A percentile compares a stretch with the other conserved stretches of the same genome.
These are phyloP conservation scores for Plasmodium vivax DNA, from an alignment of 169 alveolate species.

Conservation along the genomic window DNA sequence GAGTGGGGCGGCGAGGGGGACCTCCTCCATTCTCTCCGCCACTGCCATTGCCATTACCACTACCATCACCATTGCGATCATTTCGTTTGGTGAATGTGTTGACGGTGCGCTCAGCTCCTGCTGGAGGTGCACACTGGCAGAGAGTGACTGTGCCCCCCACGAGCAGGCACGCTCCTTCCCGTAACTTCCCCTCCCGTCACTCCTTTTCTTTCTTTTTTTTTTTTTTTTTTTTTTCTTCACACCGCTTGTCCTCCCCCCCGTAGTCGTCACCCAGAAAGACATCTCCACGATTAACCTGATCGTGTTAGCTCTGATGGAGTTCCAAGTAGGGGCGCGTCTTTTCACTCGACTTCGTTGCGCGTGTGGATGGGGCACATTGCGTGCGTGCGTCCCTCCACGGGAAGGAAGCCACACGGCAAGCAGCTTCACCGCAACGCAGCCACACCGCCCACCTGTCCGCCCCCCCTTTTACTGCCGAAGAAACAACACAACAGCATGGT, in stretches of 20 bases:
- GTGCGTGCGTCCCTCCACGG: background rate
- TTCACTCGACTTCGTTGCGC: background rate
- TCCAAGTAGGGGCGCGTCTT: background rate
- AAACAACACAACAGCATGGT: conserved; percentile 34
- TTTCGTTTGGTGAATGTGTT: background rate
- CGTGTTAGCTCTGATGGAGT: conserved; percentile 65
- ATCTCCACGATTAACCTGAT: conserved; percentile 34
- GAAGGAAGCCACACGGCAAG: background rate
- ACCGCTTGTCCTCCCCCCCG: background rate
- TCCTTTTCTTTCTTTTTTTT: background rate
- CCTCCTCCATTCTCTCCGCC: background rate
- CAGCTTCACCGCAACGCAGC: background rate
- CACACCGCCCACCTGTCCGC: background rate
- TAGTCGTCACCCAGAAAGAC: conserved; percentile 73
- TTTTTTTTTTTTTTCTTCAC: background rate
- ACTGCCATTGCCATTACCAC: no score
- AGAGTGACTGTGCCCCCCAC: background rate
- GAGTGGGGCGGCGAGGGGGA: background rate
- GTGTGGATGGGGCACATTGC: background rate
- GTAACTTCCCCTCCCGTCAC: background rate
- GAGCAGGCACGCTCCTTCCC: background rate
- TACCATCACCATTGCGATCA: no score
- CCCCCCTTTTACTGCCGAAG: background rate
- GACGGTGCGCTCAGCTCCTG: background rate
- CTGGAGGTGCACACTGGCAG: background rate